A percentile compares a stretch with the other conserved stretches of the same genome.
These are phyloP conservation scores for Floccularia luteovirens DNA, from an alignment of 768 basidiomycete genomes.

Conservation along the genomic window DNA sequence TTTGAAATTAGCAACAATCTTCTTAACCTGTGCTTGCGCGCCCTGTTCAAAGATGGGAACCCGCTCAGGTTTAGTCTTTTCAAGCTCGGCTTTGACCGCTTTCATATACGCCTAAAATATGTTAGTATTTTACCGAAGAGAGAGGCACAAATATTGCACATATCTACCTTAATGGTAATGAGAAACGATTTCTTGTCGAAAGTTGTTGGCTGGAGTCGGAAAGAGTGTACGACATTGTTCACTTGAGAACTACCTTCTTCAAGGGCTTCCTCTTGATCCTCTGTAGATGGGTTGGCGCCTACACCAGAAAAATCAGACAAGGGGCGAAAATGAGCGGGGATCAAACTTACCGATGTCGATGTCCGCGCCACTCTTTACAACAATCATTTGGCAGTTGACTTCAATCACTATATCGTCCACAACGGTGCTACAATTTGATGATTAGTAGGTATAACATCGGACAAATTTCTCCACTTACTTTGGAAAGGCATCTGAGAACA, in stretches of 20 bases:
- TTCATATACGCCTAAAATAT: slow-evolving; percentile 85
- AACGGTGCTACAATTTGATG: slow-evolving; percentile 73
- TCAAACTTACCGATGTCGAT: slow-evolving; percentile 74
- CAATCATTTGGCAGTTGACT: slow-evolving; percentile 72
- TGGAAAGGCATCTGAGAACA: slow-evolving; percentile 92
- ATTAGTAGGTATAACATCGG: too few relatives aligned
- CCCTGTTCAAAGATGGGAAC: slow-evolving; percentile 77
- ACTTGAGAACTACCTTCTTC: slow-evolving; percentile 72
- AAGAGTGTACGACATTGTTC: slow-evolving; percentile 90
- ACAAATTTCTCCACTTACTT: slow-evolving; percentile 65
- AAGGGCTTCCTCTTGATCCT: slow-evolving; percentile 75
- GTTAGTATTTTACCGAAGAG: neutral
- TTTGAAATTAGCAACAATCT: slow-evolving; percentile 83
- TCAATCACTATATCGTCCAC: slow-evolving; percentile 80
- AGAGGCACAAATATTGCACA: neutral
- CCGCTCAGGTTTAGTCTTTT: slow-evolving; percentile 43
- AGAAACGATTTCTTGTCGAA: slow-evolving; percentile 93
- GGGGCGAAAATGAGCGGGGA: slow-evolving; percentile 2
- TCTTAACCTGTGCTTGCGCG: slow-evolving; percentile 76
- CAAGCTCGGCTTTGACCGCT: slow-evolving; percentile 63
- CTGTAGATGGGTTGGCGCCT: slow-evolving; percentile 92
- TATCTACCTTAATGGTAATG: slow-evolving; percentile 64
- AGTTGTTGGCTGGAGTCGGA: slow-evolving; percentile 72
- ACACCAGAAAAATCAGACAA: slow-evolving; percentile 2
- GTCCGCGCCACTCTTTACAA: slow-evolving; percentile 66